Evolutionary conservation across 768 basidiomycete genomes (phyloP).

Genomic region (Amanita inopinata): DNA sequence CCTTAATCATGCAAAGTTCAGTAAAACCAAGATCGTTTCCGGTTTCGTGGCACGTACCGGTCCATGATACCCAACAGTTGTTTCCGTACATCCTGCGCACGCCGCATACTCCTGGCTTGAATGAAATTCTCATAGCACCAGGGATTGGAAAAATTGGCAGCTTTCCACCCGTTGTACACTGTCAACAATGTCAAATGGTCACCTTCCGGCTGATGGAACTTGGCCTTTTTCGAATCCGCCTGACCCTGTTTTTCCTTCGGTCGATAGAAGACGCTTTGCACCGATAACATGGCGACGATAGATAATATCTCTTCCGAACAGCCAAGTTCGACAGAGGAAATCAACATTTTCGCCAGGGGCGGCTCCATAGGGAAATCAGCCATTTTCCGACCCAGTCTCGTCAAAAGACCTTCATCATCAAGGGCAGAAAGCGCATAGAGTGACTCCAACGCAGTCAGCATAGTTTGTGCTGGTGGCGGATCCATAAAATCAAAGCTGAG

Average conservation of each 20-base stretch:
- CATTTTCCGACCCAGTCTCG: conserved; percentile 95
- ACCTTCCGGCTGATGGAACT: conserved; percentile 98
- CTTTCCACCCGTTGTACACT: conserved; percentile 99
- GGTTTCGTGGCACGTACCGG: conserved; percentile 40
- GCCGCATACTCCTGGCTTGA: conserved; percentile 92
- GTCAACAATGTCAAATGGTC: conserved; percentile 88
- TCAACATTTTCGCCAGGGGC: conserved; percentile 92
- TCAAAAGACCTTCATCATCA: conserved; percentile 93
- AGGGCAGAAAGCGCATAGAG: conserved; percentile 92
- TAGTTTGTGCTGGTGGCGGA: conserved; percentile 92
- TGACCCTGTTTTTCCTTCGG: conserved; percentile 99
- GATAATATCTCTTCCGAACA: conserved; percentile 98
- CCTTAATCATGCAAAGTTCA: conserved; percentile 25
- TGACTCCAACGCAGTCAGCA: conserved; percentile 92
- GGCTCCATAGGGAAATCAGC: conserved; percentile 99
- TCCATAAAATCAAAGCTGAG: conserved; percentile 99
- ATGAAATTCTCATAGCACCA: conserved; percentile 99
- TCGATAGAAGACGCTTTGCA: conserved; percentile 94
- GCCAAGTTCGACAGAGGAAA: conserved; percentile 92
- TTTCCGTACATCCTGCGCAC: conserved; percentile 96
- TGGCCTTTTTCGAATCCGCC: conserved; percentile 98
- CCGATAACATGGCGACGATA: conserved; percentile 95
- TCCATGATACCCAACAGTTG: conserved; percentile 99
- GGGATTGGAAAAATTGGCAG: conserved; percentile 90
- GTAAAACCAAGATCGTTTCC: conserved; percentile 4